These are phyloP conservation scores for Neurospora sp. DNA, from an alignment of 2,329 filamentous ascomycete genomes.

Conservation along the genomic window DNA sequence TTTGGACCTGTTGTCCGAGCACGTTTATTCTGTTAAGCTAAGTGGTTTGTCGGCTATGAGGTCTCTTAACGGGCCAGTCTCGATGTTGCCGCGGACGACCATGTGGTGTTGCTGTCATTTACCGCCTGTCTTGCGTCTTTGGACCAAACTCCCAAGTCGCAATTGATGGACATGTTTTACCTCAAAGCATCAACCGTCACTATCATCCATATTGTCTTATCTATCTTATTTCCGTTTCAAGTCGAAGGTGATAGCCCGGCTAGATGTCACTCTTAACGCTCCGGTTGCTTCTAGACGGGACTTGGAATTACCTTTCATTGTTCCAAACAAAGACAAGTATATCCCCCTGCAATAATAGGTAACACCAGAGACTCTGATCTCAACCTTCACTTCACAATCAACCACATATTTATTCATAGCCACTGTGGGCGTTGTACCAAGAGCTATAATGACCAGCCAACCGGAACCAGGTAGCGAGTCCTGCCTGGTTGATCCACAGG, in stretches of 20 bases:
- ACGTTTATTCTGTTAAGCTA: not conserved
- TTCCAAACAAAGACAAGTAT: not conserved
- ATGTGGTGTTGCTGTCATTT: constrained; percentile 10
- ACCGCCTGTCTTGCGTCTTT: constrained; percentile 16
- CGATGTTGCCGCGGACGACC: not conserved
- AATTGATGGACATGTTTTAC: not conserved
- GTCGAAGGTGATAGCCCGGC: not conserved
- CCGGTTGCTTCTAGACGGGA: not conserved
- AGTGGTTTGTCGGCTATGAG: not conserved
- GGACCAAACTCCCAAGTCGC: constrained; percentile 3
- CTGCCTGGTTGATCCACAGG: not conserved
- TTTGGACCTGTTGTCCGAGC: not conserved
- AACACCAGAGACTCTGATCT: not conserved
- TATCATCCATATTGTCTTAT: not conserved
- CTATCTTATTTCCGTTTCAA: not conserved
- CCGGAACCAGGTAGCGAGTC: not conserved
- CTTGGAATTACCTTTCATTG: not conserved
- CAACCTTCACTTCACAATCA: not conserved
- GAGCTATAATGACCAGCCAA: not conserved
- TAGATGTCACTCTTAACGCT: too few relatives aligned
- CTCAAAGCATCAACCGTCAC: not conserved
- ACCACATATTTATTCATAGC: not conserved
- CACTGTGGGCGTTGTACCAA: not conserved
- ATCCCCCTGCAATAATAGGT: not conserved
- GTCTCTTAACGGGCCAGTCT: not conserved